These are phyloP conservation scores for Pythium plurisporium DNA, from an alignment of 352 stramenopile genomes.

Conservation along the genomic window DNA sequence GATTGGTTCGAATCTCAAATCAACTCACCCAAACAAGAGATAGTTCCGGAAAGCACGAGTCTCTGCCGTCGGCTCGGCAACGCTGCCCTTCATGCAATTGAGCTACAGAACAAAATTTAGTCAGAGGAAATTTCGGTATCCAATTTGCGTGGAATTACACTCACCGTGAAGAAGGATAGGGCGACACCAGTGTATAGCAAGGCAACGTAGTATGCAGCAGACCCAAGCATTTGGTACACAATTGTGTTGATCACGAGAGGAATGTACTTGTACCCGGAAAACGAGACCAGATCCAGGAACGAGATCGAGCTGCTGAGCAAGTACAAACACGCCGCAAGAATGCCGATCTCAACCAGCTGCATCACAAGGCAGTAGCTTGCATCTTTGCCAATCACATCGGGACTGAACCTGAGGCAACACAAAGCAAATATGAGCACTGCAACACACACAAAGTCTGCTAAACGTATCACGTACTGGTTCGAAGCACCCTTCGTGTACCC, in stretches of 20 bases:
- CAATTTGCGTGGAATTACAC: neutral
- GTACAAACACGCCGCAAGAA: constrained; percentile 94
- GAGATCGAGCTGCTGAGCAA: constrained; percentile 90
- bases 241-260: constrained; percentile 94
- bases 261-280: constrained; percentile 99
- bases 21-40: constrained; percentile 69
- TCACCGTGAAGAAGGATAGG: constrained; percentile 94
- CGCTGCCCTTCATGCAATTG: constrained; percentile 86
- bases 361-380: constrained; percentile 89
- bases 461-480: constrained; percentile 59
- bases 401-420: constrained; percentile 86
- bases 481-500: constrained; percentile 94
- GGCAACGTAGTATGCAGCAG: constrained; percentile 88
- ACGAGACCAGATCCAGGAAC: constrained; percentile 95
- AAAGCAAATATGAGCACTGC: neutral
- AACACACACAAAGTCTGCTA: too few species aligned
- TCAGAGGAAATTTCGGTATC: too few species aligned
- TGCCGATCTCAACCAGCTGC: constrained; percentile 90
- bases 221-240: constrained; percentile 79
- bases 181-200: constrained; percentile 92
- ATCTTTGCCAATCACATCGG: constrained; percentile 94
- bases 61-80: constrained; percentile 64
- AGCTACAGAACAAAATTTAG: constrained; percentile 53
- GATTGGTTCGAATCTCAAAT: neutral
- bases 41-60: constrained; percentile 85